A percentile compares a stretch with the other conserved stretches of the same genome.
These are phyloP conservation scores for Trichoderma brevicompactum DNA, from an alignment of 2,329 filamentous ascomycete species.

Conservation along the genomic window DNA sequence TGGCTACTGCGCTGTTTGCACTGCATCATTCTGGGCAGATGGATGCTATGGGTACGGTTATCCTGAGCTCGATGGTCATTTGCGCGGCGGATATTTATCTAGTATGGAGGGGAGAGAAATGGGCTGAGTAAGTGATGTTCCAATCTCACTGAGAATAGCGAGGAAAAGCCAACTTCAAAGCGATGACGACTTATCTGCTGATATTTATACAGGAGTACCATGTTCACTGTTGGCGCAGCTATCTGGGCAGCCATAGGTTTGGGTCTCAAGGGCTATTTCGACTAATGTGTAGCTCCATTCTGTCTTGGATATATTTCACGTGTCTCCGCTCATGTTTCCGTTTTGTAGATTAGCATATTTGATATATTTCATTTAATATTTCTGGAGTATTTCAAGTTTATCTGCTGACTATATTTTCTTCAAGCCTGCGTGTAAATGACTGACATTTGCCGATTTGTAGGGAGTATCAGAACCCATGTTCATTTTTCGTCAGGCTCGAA, in stretches of 20 bases:
- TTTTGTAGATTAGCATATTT: neutral
- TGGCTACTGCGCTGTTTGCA: conserved; percentile 28
- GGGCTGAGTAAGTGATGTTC: conserved; percentile 27
- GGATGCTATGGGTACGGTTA: conserved; percentile 32
- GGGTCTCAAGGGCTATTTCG: conserved; percentile 26
- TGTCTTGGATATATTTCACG: neutral
- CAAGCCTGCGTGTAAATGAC: no score
- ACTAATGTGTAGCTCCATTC: neutral
- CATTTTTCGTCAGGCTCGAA: no score
- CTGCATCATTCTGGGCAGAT: conserved; percentile 22
- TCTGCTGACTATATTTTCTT: neutral
- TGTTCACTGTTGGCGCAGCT: conserved; percentile 12
- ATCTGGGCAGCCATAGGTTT: conserved; percentile 29
- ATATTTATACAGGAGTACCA: neutral
- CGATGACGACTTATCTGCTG: neutral
- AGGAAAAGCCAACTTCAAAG: no score
- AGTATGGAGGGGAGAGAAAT: conserved; percentile 26
- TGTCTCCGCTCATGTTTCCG: neutral
- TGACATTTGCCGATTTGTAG: no score
- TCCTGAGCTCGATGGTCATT: conserved; percentile 32
- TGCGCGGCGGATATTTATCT: conserved; percentile 32
- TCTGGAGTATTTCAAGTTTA: no score
- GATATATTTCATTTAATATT: no score
- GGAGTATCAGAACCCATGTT: no score
- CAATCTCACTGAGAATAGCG: neutral